phyloP scores from a whole-genome alignment of 495 filamentous ascomycete species.

The Talaromyces adpressus region DNA sequence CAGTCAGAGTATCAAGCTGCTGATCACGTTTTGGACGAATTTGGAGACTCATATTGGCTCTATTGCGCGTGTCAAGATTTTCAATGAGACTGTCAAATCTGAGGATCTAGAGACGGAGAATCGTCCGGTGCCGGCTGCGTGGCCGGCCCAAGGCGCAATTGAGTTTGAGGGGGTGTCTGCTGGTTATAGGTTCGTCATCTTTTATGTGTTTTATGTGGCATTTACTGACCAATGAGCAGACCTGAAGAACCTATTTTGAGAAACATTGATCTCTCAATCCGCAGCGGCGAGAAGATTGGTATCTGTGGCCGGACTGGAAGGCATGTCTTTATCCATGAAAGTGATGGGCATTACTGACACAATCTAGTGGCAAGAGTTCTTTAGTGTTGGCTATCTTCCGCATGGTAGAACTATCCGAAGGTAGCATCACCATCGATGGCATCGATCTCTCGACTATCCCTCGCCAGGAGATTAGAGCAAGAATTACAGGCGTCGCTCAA shows the following conservation, averaged over 20 bases:
- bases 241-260: constrained; percentile 37
- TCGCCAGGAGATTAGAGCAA: constrained; percentile 38
- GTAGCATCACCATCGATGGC: constrained; percentile 41
- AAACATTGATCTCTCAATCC: constrained; percentile 42
- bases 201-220: not conserved
- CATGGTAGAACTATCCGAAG: constrained; percentile 39
- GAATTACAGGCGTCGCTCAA: constrained; percentile 49
- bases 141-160: constrained; percentile 46
- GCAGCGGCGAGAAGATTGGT: constrained; percentile 50
- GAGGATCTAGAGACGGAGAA: constrained; percentile 42
- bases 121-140: constrained; percentile 29
- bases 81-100: constrained; percentile 38
- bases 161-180: constrained; percentile 39
- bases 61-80: constrained; percentile 50
- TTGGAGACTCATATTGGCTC: constrained; percentile 53
- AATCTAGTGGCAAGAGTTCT: constrained; percentile 40
- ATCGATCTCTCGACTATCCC: constrained; percentile 40
- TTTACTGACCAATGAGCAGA: constrained; percentile 11
- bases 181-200: constrained; percentile 27
- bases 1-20: constrained; percentile 41
- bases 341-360: constrained; percentile 8
- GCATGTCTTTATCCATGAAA: constrained; percentile 14
- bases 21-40: constrained; percentile 51
- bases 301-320: constrained; percentile 45
- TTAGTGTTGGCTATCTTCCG: constrained; percentile 46